These are phyloP conservation scores for Trichosporon asahii DNA, from an alignment of 1,284 basidiomycete species.

Conservation along the genomic window DNA sequence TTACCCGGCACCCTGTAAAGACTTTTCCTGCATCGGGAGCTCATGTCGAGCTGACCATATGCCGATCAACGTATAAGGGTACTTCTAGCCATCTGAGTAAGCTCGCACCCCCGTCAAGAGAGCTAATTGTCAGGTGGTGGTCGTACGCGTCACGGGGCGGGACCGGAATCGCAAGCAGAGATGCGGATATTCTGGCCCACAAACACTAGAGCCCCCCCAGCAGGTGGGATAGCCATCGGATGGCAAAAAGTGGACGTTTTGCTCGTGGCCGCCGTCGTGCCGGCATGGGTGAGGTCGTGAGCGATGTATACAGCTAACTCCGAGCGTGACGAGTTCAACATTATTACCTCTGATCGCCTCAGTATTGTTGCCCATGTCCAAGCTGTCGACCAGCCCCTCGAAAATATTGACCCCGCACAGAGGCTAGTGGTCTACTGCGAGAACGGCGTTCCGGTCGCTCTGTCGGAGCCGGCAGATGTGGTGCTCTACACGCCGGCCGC, in stretches of 20 bases:
- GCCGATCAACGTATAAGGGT: too few relatives aligned
- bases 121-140: not conserved
- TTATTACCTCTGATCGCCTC: not conserved
- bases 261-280: not conserved
- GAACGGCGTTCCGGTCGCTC: not conserved
- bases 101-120: too few relatives aligned
- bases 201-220: not conserved
- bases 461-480: not conserved
- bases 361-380: not conserved
- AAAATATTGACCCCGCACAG: not conserved
- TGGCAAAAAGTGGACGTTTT: not conserved
- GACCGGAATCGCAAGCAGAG: not conserved
- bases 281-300: not conserved
- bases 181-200: constrained; percentile 5
- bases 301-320: not conserved
- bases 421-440: not conserved
- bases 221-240: not conserved
- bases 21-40: too few relatives aligned
- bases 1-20: not conserved
- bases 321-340: not conserved
- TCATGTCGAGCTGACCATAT: not conserved
- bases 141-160: too few relatives aligned
- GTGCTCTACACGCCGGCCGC: not conserved
- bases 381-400: too few relatives aligned
- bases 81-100: too few relatives aligned